phyloP scores from a whole-genome alignment of 2,329 filamentous ascomycete species.

The Alternaria viburni region DNA sequence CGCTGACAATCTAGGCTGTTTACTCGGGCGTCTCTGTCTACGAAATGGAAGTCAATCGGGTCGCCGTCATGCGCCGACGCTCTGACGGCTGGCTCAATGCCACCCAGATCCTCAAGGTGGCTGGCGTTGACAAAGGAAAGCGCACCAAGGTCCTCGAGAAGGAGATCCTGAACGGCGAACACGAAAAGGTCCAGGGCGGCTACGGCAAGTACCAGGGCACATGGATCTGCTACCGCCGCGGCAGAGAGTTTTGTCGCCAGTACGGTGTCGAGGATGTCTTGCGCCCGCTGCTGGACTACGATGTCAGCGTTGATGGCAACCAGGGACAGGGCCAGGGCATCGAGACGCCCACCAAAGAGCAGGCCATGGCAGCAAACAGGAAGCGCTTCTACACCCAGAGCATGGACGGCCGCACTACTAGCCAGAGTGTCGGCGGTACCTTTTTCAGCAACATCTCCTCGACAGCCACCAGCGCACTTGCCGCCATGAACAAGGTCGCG shows the following conservation, averaged over 20 bases:
- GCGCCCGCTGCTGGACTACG: conserved; percentile 77
- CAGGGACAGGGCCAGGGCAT: conserved; percentile 75
- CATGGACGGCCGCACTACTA: conserved; percentile 71
- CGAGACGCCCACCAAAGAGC: conserved; percentile 97
- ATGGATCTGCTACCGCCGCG: conserved; percentile 94
- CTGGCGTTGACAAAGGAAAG: conserved; percentile 95
- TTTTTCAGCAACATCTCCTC: conserved; percentile 98
- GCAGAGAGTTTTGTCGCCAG: conserved; percentile 86
- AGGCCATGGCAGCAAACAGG: conserved; percentile 90
- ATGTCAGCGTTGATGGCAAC: conserved; percentile 76
- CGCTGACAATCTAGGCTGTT: conserved; percentile 64
- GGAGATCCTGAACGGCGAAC: conserved; percentile 93
- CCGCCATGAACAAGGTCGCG: conserved; percentile 90
- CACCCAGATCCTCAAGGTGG: conserved; percentile 97
- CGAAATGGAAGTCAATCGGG: conserved; percentile 94
- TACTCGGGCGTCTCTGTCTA: conserved; percentile 97
- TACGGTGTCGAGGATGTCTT: conserved; percentile 78
- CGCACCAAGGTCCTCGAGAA: conserved; percentile 98
- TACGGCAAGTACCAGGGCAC: conserved; percentile 99
- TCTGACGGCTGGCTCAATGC: conserved; percentile 97
- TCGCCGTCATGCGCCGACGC: conserved; percentile 94
- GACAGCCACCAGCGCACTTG: conserved; percentile 90
- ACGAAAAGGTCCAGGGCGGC: conserved; percentile 97
- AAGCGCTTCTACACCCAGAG: conserved; percentile 88
- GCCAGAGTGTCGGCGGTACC: conserved; percentile 72